Evolutionary conservation across 306 rosid species (phyloP), one percentile per base, ranked within the genome.

Genomic region (Mimosa bimucronata): DNA sequence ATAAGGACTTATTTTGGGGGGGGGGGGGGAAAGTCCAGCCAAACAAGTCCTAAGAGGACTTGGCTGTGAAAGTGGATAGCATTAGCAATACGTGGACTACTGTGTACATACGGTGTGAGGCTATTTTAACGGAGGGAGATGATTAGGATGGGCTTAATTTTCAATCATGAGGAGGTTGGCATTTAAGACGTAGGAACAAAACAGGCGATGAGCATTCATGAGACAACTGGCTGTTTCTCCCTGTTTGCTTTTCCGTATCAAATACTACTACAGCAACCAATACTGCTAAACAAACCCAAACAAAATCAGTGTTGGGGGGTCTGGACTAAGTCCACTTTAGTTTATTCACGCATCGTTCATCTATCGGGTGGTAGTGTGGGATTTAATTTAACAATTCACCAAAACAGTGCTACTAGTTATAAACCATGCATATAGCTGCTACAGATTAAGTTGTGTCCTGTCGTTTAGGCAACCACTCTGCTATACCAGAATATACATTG

Each of bases 201-300:
- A 84, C 85, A 82, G 19, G 58, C 67, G 29, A 34, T 23, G 45
- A 40, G 37, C 66, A 19, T 34, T 34, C 40, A 79, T 16, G 45
- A 73, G 46, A 67, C 81, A 84, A 69, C n/a, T 84, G 76, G 68
- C 70, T 40, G 19, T 58, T 79, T 77, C 70, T 45, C 28, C 76
- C 30, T 8, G 19, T 75, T 75, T 31, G 80, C 71, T 77, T 74
- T 40, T 84, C 66, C 30, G 7, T n/a, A 70, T 71, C 18, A 76
- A 52, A 31, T n/a, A 21, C 38, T n/a, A 21, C 38, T 46, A 40
- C 52, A 29, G 34, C 15, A 21, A 66, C 67, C 60, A 85, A 79
- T 58, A 71, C 62, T 37, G 75, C 75, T 40, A 38, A 50, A 19
- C 11, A 15, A 76, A 76, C 75, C 41, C 66, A 60, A 73, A 73